Conservation (phyloP, 176 grass and related monocot species). For the Avena eriantha region DNA sequence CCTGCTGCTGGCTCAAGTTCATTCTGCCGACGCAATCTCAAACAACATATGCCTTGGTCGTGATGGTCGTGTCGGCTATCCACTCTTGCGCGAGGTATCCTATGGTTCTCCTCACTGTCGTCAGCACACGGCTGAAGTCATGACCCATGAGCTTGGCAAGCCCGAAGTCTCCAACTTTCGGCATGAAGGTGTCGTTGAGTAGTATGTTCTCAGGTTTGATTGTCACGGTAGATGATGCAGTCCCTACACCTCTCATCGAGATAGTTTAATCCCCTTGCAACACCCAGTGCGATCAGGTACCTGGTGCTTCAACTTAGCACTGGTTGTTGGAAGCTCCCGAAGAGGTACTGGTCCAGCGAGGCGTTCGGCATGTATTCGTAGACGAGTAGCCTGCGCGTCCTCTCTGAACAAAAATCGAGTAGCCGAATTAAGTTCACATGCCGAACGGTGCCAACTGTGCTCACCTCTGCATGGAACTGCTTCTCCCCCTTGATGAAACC, state of each 20-base stretch:
- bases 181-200: no score
- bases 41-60: background rate
- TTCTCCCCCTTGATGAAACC: background rate
- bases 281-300: no score
- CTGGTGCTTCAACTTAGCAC: no score
- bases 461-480: background rate
- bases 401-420: background rate
- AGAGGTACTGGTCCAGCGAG: background rate
- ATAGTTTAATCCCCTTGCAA: no score
- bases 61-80: background rate
- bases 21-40: background rate
- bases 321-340: no score
- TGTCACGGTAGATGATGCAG: no score
- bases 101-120: background rate
- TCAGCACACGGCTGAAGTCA: background rate
- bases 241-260: no score
- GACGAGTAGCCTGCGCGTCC: background rate
- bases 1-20: background rate
- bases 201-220: no score
- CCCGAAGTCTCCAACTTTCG: background rate
- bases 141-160: background rate
- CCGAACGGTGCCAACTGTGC: background rate
- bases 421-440: background rate
- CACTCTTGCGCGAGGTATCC: background rate
- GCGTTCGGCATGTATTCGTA: conserved; percentile 5